Evolutionary conservation across 495 filamentous ascomycete species (phyloP).

Genomic region (Saxophila tyrrhenica): DNA sequence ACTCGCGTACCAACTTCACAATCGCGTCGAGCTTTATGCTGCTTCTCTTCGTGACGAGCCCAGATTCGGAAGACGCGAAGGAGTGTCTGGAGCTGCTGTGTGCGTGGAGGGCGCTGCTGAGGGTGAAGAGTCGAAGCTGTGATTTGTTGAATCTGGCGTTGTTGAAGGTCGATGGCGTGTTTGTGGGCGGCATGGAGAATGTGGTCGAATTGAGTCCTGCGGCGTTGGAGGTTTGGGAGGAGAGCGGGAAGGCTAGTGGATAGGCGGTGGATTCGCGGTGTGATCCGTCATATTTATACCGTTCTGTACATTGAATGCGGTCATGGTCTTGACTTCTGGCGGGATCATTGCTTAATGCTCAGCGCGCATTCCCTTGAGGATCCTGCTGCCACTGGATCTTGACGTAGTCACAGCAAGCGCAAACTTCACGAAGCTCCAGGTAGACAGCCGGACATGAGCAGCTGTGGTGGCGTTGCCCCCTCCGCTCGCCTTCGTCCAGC

Average conservation of each 20-base stretch:
- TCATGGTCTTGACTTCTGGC: too few species aligned
- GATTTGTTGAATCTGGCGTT: slow-evolving; percentile 15
- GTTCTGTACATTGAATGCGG: too few species aligned
- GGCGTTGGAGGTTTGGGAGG: slow-evolving; percentile 8
- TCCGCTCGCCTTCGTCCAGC: too few species aligned
- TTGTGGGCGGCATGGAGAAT: slow-evolving; percentile 8
- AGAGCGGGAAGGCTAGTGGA: background rate
- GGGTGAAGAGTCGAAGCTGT: slow-evolving; percentile 13
- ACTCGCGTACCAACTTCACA: slow-evolving; percentile 17
- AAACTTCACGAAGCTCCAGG: too few species aligned
- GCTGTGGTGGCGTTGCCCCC: too few species aligned
- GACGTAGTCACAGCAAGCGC: too few species aligned
- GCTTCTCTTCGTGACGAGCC: slow-evolving; percentile 14
- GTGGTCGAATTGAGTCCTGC: slow-evolving; percentile 13
- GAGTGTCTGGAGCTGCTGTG: slow-evolving; percentile 13
- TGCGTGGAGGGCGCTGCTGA: slow-evolving; percentile 14
- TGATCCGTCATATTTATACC: too few species aligned
- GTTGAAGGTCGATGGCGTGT: slow-evolving; percentile 11
- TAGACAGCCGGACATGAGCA: too few species aligned
- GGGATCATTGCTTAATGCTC: too few species aligned
- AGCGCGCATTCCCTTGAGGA: too few species aligned
- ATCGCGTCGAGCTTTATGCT: slow-evolving; percentile 15
- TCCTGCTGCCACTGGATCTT: too few species aligned
- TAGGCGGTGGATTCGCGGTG: too few species aligned
- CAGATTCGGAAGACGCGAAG: slow-evolving; percentile 5